phyloP scores from a whole-genome alignment of 352 stramenopile species.

The Albugo candida region DNA sequence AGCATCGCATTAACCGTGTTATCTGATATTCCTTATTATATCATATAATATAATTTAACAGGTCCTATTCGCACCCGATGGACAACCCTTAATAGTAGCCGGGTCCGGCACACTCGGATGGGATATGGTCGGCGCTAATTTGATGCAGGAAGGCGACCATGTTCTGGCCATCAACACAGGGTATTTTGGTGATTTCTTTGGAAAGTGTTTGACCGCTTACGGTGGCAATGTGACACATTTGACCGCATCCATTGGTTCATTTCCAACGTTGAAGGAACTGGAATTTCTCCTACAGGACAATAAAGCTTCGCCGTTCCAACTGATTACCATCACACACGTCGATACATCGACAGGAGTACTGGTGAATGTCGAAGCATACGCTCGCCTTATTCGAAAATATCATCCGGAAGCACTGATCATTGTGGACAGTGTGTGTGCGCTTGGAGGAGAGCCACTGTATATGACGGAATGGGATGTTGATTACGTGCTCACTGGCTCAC shows the following conservation, averaged over 20 bases:
- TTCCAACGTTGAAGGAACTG: constrained; percentile 28
- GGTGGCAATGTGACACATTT: constrained; percentile 40
- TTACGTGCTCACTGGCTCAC: constrained; percentile 54
- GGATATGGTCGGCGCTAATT: constrained; percentile 68
- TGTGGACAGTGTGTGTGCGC: constrained; percentile 48
- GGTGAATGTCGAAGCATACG: constrained; percentile 33
- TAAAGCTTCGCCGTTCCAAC: constrained; percentile 19
- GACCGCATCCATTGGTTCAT: constrained; percentile 19
- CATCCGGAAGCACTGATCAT: constrained; percentile 43
- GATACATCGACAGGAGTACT: constrained; percentile 60
- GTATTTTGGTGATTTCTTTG: constrained; percentile 66
- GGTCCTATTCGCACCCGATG: constrained; percentile 44
- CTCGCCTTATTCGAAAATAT: constrained; percentile 26
- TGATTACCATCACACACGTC: constrained; percentile 60
- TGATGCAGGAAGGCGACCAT: constrained; percentile 37
- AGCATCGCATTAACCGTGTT: background rate
- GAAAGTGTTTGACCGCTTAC: constrained; percentile 43
- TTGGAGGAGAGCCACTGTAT: constrained; percentile 47
- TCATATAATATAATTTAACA: background rate
- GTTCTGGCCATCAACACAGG: constrained; percentile 55
- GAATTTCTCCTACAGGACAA: constrained; percentile 15
- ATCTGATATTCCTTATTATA: background rate
- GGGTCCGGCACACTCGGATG: constrained; percentile 51
- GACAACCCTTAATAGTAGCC: constrained; percentile 43
- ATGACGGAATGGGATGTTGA: constrained; percentile 71